Base-by-base conservation (phyloP, 257 asterid species). In the Capsicum chinense region DNA sequence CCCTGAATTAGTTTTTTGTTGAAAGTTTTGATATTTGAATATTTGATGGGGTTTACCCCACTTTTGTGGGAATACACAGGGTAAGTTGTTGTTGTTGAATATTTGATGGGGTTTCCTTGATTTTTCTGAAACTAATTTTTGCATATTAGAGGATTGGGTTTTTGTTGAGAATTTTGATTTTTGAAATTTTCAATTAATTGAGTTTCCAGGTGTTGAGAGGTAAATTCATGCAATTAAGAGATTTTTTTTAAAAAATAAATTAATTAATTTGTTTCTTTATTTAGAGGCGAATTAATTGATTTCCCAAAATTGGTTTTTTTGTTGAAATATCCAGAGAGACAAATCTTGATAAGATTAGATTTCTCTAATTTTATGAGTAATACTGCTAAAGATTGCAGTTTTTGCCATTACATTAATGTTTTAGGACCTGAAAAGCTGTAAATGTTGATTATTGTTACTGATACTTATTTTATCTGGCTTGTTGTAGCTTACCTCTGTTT, bases 401-500 rank as follows among this genome's bases (percentile, higher is more conserved):
- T 50, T 74, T 3, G 10, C 50, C 0, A 3, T 9, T 48, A 48
- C 1, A n/a, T 21, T 52, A 52, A 52, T 21, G 21, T 52, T 76
- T 52, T 11, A 3, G 0, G 81, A 50, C 5, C 48, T 76, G 48
- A 26, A 52, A 76, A 52, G 26, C 26, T 76, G 21, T 21, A 21
- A 52, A 76, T 3, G 26, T 26, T 76, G 81, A 52, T 52, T 76
- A 52, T 52, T 76, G 81, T 52, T 48, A 52, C 63, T 76, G 7
- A 76, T 76, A 52, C 26, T 21, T 76, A 1, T 3, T 76, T 73
- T 76, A 8, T 7, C 7, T 35, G 62, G 48, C 12, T 76, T 52
- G 21, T 76, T 15, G 64, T 56, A 76, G 81, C 48, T 76, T 76
- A 54, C 2, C 81, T 52, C 81, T 52, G 63, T 76, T 52, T 4